Conservation (phyloP, 2,329 filamentous ascomycete species). For the Stagonosporopsis rhizophila region DNA sequence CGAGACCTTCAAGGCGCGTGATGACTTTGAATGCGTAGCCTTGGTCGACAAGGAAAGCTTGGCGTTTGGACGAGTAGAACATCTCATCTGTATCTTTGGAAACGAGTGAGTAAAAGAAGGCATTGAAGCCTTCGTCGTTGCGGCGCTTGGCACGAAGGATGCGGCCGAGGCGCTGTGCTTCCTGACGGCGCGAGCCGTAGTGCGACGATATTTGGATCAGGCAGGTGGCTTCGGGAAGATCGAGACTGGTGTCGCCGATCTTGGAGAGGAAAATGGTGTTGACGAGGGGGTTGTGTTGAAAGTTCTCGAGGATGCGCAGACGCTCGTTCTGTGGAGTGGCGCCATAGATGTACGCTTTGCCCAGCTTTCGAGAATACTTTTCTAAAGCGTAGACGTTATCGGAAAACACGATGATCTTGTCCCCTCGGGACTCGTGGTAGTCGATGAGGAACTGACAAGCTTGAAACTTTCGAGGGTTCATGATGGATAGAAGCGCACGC, state of each 20-base stretch:
- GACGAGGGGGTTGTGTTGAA: conserved; percentile 88
- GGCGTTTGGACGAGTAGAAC: conserved; percentile 95
- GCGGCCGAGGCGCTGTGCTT: conserved; percentile 90
- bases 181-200: conserved; percentile 94
- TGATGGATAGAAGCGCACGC: conserved; percentile 80
- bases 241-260: conserved; percentile 97
- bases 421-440: conserved; percentile 91
- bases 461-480: conserved; percentile 98
- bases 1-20: conserved; percentile 90
- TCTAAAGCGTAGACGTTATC: conserved; percentile 95
- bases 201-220: conserved; percentile 97
- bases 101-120: conserved; percentile 97
- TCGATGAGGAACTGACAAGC: conserved; percentile 98
- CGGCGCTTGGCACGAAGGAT: conserved; percentile 93
- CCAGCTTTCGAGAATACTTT: conserved; percentile 81
- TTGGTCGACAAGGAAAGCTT: conserved; percentile 96
- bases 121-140: conserved; percentile 98
- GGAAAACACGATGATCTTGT: conserved; percentile 98
- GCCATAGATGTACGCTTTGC: conserved; percentile 90
- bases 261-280: conserved; percentile 97
- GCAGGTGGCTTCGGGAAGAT: conserved; percentile 94
- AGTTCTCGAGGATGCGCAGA: conserved; percentile 87
- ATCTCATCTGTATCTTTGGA: conserved; percentile 98
- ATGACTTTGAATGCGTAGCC: conserved; percentile 99
- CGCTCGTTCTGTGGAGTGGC: conserved; percentile 86